These are phyloP conservation scores for Spirogloea muscicola DNA, from an alignment of 139 green algal species.

Conservation along the genomic window DNA sequence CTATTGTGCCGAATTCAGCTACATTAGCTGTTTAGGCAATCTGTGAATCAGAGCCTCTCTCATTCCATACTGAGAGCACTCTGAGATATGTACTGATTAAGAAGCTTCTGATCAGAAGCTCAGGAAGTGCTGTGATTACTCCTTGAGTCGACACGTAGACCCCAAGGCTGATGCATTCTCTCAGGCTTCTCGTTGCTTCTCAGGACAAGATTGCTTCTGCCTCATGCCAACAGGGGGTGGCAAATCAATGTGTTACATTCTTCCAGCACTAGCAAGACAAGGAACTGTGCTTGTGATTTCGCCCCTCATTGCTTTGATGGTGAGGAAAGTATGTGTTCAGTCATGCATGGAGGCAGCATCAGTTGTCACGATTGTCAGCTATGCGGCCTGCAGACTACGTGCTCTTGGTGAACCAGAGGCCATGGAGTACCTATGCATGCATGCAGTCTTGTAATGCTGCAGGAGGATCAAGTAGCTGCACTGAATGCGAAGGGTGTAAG, in stretches of 20 bases:
- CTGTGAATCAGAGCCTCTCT: neutral
- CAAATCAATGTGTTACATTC: slow-evolving; percentile 29
- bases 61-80: neutral
- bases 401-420: too few species aligned
- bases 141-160: neutral
- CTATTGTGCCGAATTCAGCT: neutral
- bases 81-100: neutral
- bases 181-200: too few species aligned
- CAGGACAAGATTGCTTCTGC: slow-evolving; percentile 37
- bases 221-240: slow-evolving; percentile 29
- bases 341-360: too few species aligned
- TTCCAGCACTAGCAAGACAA: slow-evolving; percentile 18
- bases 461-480: too few species aligned
- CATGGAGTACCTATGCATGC: too few species aligned
- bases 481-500: too few species aligned
- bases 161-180: too few species aligned
- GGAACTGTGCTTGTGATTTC: slow-evolving; percentile 29
- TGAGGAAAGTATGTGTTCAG: too few species aligned
- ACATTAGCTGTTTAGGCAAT: neutral
- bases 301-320: slow-evolving; percentile 18
- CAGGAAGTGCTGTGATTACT: neutral
- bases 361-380: too few species aligned
- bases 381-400: too few species aligned
- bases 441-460: too few species aligned
- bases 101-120: neutral